phyloP scores from a whole-genome alignment of 2,329 filamentous ascomycete genomes.

The Coleophoma eucalyptorum region DNA sequence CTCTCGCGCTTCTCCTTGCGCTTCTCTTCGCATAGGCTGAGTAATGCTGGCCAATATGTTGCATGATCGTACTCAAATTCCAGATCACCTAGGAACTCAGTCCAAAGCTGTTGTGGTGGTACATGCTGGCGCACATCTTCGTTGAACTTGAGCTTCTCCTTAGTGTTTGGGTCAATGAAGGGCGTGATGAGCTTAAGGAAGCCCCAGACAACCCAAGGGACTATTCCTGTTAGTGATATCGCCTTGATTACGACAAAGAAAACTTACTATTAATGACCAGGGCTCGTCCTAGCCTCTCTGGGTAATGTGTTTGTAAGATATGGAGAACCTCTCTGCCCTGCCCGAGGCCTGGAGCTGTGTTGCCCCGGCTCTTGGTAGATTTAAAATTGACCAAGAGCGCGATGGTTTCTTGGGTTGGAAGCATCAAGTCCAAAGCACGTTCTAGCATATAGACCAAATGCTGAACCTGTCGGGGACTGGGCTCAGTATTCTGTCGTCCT shows the following conservation, averaged over 20 bases:
- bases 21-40: slow-evolving; percentile 63
- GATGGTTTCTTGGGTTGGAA: slow-evolving; percentile 79
- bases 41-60: slow-evolving; percentile 84
- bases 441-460: slow-evolving; percentile 97
- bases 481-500: slow-evolving; percentile 87
- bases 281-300: slow-evolving; percentile 83
- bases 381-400: slow-evolving; percentile 92
- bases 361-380: slow-evolving; percentile 68
- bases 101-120: slow-evolving; percentile 78
- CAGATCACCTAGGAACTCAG: slow-evolving; percentile 68
- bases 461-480: slow-evolving; percentile 81
- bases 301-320: slow-evolving; percentile 94
- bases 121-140: slow-evolving; percentile 83
- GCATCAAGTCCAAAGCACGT: slow-evolving; percentile 81
- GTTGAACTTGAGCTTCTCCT: slow-evolving; percentile 96
- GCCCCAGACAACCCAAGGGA: slow-evolving; percentile 85
- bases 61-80: slow-evolving; percentile 90
- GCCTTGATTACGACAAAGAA: neutral
- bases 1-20: slow-evolving; percentile 59
- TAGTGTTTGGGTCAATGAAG: slow-evolving; percentile 93
- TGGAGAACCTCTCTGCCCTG: slow-evolving; percentile 80
- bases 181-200: slow-evolving; percentile 97
- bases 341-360: slow-evolving; percentile 67
- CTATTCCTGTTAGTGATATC: slow-evolving; percentile 37
- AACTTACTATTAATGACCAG: slow-evolving; percentile 80